Percentiles rank a stretch among this genome's conserved stretches.
Conservation (phyloP, 306 rosid genomes). For the Luffa aegyptiaca region DNA sequence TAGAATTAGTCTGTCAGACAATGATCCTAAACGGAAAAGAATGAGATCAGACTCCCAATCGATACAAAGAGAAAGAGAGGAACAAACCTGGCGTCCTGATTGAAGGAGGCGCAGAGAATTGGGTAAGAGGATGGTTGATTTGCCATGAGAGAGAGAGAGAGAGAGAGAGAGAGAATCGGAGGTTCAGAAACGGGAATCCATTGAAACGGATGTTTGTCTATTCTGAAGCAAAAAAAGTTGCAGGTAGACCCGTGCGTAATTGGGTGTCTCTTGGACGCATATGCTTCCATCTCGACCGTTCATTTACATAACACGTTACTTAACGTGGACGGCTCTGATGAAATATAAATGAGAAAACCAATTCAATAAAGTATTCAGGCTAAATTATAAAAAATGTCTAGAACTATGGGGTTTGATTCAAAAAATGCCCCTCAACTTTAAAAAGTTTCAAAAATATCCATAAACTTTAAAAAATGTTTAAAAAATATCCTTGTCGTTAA, state of each 20-base stretch:
- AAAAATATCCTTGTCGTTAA: too few relatives aligned
- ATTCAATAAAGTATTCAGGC: too few relatives aligned
- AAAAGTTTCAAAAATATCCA: too few relatives aligned
- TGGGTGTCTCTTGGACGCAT: not conserved
- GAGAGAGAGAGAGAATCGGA: not conserved
- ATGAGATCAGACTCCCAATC: not conserved
- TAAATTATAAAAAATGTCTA: too few relatives aligned
- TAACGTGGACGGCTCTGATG: not conserved
- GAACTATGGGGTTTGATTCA: too few relatives aligned
- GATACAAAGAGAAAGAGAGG: not conserved
- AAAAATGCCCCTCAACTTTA: too few relatives aligned
- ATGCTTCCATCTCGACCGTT: not conserved
- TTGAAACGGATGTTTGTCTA: not conserved
- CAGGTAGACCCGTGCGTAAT: not conserved
- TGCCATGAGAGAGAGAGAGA: conserved; percentile 29
- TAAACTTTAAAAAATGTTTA: too few relatives aligned
- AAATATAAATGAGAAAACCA: too few relatives aligned
- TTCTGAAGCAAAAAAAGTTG: not conserved
- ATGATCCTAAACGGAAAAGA: not conserved
- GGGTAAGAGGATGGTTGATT: conserved; percentile 44
- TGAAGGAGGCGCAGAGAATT: conserved; percentile 80
- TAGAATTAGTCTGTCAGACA: not conserved
- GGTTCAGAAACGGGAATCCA: not conserved
- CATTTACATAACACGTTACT: not conserved
- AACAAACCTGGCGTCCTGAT: conserved; percentile 68